phyloP scores from a whole-genome alignment of 768 basidiomycete species.

The Termitomyces sp. region DNA sequence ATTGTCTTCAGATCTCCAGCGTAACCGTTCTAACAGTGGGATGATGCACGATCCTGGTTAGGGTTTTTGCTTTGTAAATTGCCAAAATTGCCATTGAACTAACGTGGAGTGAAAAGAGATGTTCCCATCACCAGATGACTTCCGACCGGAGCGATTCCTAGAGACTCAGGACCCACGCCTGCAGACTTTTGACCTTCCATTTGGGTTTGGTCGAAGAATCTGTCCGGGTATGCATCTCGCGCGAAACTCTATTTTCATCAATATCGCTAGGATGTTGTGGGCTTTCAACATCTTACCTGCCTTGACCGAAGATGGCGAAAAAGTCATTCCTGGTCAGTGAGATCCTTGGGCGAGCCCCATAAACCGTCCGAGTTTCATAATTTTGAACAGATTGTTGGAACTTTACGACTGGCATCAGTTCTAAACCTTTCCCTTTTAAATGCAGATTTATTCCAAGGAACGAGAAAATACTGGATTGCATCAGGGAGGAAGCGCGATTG shows the following conservation, averaged over 20 bases:
- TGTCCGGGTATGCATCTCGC: conserved; percentile 34
- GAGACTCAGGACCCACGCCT: conserved; percentile 24
- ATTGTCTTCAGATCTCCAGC: background rate
- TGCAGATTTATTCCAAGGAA: conserved; percentile 24
- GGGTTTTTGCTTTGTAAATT: background rate
- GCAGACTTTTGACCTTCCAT: conserved; percentile 28
- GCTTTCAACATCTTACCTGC: conserved; percentile 26
- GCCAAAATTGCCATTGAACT: background rate
- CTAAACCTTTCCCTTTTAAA: conserved; percentile 25
- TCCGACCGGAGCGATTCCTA: conserved; percentile 36
- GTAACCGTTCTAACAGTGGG: conserved; percentile 16
- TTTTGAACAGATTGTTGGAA: background rate
- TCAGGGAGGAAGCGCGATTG: conserved; percentile 20
- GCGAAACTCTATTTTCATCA: conserved; percentile 28
- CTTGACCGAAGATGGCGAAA: conserved; percentile 5
- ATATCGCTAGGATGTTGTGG: conserved; percentile 30
- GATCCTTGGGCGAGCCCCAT: background rate
- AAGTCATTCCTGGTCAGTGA: background rate
- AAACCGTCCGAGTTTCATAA: background rate
- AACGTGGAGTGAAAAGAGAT: conserved; percentile 6
- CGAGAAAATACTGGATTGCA: conserved; percentile 15
- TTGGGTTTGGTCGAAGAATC: conserved; percentile 36
- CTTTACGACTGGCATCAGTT: conserved; percentile 30
- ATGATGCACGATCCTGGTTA: conserved; percentile 28
- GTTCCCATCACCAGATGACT: conserved; percentile 30